Conservation (phyloP, 352 stramenopile genomes). For the Phytophthora agathidicida region DNA sequence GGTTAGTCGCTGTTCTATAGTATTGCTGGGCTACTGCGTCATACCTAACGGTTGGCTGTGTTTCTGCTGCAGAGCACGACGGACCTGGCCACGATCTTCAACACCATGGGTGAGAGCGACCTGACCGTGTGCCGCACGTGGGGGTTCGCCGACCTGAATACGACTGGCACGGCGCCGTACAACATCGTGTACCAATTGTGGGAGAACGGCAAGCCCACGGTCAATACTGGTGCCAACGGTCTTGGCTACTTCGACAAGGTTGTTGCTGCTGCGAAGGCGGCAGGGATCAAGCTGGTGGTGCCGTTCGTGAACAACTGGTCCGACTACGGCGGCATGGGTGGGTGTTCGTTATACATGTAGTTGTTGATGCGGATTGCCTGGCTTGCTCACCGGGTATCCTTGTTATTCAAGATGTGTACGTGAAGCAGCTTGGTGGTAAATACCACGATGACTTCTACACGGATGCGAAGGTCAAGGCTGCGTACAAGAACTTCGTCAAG, state of each 20-base stretch:
- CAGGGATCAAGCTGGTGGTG: slow-evolving; percentile 42
- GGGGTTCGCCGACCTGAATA: slow-evolving; percentile 32
- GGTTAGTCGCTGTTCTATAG: slow-evolving; percentile 10
- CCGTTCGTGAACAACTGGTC: slow-evolving; percentile 46
- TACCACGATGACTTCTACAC: slow-evolving; percentile 47
- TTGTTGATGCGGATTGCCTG: neutral
- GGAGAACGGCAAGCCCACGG: slow-evolving; percentile 28
- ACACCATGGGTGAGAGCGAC: slow-evolving; percentile 33
- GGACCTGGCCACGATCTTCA: slow-evolving; percentile 39
- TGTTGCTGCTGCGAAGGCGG: slow-evolving; percentile 34
- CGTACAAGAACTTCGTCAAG: slow-evolving; percentile 40
- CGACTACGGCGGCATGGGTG: slow-evolving; percentile 41
- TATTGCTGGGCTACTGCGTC: too few species aligned
- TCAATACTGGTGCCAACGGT: slow-evolving; percentile 36
- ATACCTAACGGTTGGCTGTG: neutral
- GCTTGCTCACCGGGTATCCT: too few species aligned
- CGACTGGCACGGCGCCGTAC: slow-evolving; percentile 16
- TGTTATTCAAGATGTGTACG: slow-evolving; percentile 39
- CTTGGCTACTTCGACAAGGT: slow-evolving; percentile 41
- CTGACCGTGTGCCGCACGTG: slow-evolving; percentile 35
- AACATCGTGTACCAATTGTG: slow-evolving; percentile 43
- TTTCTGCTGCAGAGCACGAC: slow-evolving; percentile 18
- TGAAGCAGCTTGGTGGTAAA: slow-evolving; percentile 33
- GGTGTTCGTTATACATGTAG: too few species aligned
- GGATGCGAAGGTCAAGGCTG: slow-evolving; percentile 32